Base-by-base conservation (phyloP, 129 eudicot species). In the Flaveria sonorensis region DNA sequence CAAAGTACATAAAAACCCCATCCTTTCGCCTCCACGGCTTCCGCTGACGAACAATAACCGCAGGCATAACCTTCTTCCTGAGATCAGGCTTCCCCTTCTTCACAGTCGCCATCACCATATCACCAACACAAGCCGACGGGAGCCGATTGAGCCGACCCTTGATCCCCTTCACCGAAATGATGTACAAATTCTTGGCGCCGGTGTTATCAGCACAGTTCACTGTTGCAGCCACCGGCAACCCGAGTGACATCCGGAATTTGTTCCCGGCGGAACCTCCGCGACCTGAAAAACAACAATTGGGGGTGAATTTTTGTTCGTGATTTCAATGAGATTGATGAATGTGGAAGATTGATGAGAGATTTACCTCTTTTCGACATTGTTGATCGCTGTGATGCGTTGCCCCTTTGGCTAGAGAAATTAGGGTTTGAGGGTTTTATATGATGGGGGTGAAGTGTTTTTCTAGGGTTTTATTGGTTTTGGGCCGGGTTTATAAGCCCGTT, bases 1-100 rank as follows among this genome's bases (percentile, higher is more conserved):
- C 98, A n/a, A 93, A 93, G 88, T 93, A 93, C 98, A 93, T 93
- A 82, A 74, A 93, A 36, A 93, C 98, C 11, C 98, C 98, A 46
- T 93, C 98, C 98, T 93, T 93, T 93, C 98, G 91, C 81, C 98
- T 92, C 97, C 97, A 93, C 0, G 98, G 97, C 87, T 93, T 93
- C 46, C 98, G 89, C 82, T 93, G 98, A 72, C 98, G 87, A 62
- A 93, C 98, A 13, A 93, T 85, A 60, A 93, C 98, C 24, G 98
- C 98, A 13, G 97, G 98, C 98, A 91, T 93, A 30, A 93, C 98
- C 87, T 93, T 93, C 93, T 93, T 93, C 74, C 98, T 84, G 36
- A 93, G 90, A 89, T 93, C 98, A 4, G 98, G 98, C 90, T 93
- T 93, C 7, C 98, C 98, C 65, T 93, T 93, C 89, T 93, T 93